Evolutionary conservation across 108 stramenopile genomes (phyloP).

Genomic region (Skeletonema grethae): DNA sequence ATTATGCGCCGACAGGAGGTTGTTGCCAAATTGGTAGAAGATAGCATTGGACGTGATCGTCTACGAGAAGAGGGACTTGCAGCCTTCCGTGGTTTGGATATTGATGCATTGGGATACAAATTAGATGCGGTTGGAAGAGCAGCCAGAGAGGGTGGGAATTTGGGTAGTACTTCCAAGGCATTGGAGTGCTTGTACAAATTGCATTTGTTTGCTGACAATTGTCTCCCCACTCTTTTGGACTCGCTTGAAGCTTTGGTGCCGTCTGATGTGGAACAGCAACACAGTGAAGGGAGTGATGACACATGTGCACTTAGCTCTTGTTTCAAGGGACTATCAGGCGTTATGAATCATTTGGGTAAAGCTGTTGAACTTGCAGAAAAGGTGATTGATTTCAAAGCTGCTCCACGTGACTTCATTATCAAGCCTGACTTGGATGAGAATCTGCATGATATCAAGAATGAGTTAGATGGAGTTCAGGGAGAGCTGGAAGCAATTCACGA

Average conservation of each 20-base stretch:
- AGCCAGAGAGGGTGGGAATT: constrained; percentile 13
- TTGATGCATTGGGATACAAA: constrained; percentile 50
- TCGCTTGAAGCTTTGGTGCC: constrained; percentile 30
- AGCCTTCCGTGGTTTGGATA: constrained; percentile 53
- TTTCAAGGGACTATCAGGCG: constrained; percentile 23
- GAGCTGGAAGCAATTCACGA: constrained; percentile 69
- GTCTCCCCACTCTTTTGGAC: constrained; percentile 61
- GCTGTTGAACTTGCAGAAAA: constrained; percentile 59
- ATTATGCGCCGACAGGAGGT: constrained; percentile 73
- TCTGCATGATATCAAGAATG: constrained; percentile 69
- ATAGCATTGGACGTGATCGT: constrained; percentile 64
- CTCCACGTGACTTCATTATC: constrained; percentile 88
- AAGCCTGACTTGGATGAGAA: constrained; percentile 63
- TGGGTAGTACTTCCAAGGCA: constrained; percentile 59
- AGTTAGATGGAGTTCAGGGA: constrained; percentile 66
- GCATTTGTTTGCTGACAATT: constrained; percentile 65
- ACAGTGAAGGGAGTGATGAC: constrained; percentile 1
- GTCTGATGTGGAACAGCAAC: constrained; percentile 3
- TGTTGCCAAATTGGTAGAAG: constrained; percentile 63
- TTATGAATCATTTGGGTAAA: constrained; percentile 42
- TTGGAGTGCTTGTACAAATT: constrained; percentile 76
- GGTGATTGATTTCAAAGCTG: constrained; percentile 80
- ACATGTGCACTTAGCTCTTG: constrained; percentile 21
- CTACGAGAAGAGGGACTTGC: constrained; percentile 69
- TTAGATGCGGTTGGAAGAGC: constrained; percentile 39